phyloP scores from a whole-genome alignment of 257 asterid genomes.

The Ilex aquifolium region DNA sequence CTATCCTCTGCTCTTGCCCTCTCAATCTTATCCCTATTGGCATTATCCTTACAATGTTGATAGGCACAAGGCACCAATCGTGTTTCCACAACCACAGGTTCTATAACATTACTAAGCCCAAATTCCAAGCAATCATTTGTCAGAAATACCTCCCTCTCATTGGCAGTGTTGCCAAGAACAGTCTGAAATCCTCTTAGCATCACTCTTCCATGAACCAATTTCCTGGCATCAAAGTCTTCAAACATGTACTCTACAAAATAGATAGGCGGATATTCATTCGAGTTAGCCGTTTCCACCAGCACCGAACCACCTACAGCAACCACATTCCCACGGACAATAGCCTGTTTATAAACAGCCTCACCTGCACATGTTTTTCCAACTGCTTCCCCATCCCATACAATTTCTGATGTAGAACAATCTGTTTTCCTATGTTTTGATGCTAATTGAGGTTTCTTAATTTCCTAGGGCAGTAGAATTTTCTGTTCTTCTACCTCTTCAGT shows the following conservation, averaged over 20 bases:
- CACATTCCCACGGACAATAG: slow-evolving; percentile 48
- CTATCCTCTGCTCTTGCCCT: slow-evolving; percentile 84
- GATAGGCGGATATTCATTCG: slow-evolving; percentile 39
- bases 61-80: slow-evolving; percentile 76
- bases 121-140: slow-evolving; percentile 63
- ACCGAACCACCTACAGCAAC: slow-evolving; percentile 50
- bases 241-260: slow-evolving; percentile 82
- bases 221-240: slow-evolving; percentile 55
- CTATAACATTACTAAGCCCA: slow-evolving; percentile 50
- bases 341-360: slow-evolving; percentile 50
- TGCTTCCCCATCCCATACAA: slow-evolving; percentile 63
- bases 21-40: slow-evolving; percentile 56
- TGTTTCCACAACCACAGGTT: slow-evolving; percentile 40
- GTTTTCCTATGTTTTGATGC: slow-evolving; percentile 36
- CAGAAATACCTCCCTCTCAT: slow-evolving; percentile 81
- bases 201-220: slow-evolving; percentile 79
- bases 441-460: slow-evolving; percentile 25
- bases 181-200: slow-evolving; percentile 76
- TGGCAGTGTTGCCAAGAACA: slow-evolving; percentile 81
- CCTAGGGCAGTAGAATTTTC: slow-evolving; percentile 29
- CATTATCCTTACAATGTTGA: slow-evolving; percentile 65
- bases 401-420: slow-evolving; percentile 28
- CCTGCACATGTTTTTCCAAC: slow-evolving; percentile 51
- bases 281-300: slow-evolving; percentile 47
- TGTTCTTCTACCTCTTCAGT: slow-evolving; percentile 30